Percentiles rank a stretch among this genome's conserved stretches.
Conservation (phyloP, 1,284 basidiomycete species). For the Peniophora sp. region DNA sequence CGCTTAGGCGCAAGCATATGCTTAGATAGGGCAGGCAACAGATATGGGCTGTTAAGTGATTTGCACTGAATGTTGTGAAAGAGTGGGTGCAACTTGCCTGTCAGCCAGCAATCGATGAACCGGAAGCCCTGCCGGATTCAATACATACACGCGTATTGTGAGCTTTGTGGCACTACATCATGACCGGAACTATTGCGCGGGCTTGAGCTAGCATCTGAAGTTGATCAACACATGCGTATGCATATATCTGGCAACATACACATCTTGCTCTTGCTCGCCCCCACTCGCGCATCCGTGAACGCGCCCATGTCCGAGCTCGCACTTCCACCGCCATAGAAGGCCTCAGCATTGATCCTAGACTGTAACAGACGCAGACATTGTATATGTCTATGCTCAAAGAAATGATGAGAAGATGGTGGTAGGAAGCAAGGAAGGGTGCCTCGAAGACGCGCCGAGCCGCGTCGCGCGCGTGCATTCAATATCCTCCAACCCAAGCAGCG, state of each 20-base stretch:
- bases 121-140: constrained; percentile 15
- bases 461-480: no score
- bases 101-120: constrained; percentile 45
- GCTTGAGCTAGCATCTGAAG: background rate
- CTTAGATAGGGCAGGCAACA: constrained; percentile 1
- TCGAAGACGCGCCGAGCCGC: no score
- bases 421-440: background rate
- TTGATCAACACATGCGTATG: background rate
- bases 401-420: background rate
- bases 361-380: background rate
- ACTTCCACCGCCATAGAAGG: background rate
- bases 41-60: background rate
- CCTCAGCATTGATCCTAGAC: background rate
- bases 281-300: no score
- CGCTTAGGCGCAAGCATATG: background rate
- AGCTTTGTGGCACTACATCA: background rate
- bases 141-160: background rate
- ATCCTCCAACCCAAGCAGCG: no score
- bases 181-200: background rate
- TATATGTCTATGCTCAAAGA: background rate
- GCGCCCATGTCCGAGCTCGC: background rate
- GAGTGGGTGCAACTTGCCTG: constrained; percentile 44
- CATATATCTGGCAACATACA: background rate
- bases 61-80: constrained; percentile 1
- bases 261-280: background rate